Evolutionary conservation across 2,329 filamentous ascomycete species (phyloP), one percentile per base, ranked within the genome.

Genomic region (Ceratocystis lukuohia): DNA sequence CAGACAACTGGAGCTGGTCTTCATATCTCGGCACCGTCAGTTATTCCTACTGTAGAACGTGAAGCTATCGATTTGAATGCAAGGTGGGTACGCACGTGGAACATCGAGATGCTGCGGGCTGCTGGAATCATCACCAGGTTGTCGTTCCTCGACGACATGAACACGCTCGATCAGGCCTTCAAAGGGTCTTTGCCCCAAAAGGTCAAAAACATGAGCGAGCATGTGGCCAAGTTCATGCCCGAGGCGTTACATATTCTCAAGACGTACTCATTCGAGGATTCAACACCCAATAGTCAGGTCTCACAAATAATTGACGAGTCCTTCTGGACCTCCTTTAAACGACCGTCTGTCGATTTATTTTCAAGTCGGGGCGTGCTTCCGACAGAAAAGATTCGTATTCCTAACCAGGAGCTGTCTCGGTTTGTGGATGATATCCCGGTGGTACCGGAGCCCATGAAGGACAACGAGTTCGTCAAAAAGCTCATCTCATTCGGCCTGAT

Each of bases 61-160:
- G 94, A 99, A 74, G 94, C 91, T 65, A 96, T 99, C 67, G 94
- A 99, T 75, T 80, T 99, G 69, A 97, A 99, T 74, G 95, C 94
- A 17, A 85, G 92, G 66, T 96, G 91, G 80, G 93, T 99, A 17
- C 87, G 91, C 69, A 91, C 87, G 17, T 99, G 94, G 95, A 99
- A 99, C 72, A 81, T 90, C 25, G 94, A 97, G 74, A 89, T 99
- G 80, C 80, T 99, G 48, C 85, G 93, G 56, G 89, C 92, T 37
- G 90, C 93, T 20, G 94, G 94, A 50, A 91, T 99, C 70, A 87
- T 96, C 70, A 89, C 91, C 68, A 85, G 94, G 62, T 84, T 99
- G 69, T 89, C 91, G 0, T 99, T 95, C 77, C 81, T 86, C 8
- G 87, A 89, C 69, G 92, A 96, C 73, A 96, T 97, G 91, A 78